Base-by-base conservation (phyloP, 1,284 basidiomycete genomes). In the Garcileccinum viscosum region DNA sequence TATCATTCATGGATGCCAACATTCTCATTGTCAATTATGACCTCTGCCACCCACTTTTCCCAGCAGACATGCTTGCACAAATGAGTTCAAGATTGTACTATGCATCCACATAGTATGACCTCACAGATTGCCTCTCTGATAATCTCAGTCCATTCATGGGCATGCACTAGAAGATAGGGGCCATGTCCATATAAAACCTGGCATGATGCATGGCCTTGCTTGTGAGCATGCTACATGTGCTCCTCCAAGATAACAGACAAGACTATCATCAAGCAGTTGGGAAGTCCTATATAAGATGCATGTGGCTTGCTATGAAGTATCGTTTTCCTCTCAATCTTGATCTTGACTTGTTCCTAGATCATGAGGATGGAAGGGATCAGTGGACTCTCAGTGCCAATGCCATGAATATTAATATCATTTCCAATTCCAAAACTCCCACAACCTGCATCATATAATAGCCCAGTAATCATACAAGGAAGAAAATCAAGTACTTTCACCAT, bases 261-360 rank as follows among this genome's bases (percentile, higher is more conserved):
- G 3, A 63, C 77, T 2, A 75, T 76, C 5, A 69, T 11, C 30
- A 35, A 84, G 50, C 75, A 74, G 7, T 8, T 7, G 19, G 15
- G 50, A 8, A 56, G 50, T 17, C 9, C 53, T 14, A 9, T n/a
- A n/a, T 47, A n/a, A 30, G 24, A 27, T 77, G 79, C 5, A 78
- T 87, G 1, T 88, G 85, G 85, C 78, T 88, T 32, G 84, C 84
- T 1, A 86, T 83, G 40, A 86, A 88, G n/a, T n/a, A n/a, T n/a
- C n/a, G 70, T 81, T 84, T 67, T 83, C 84, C 8, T 56, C 50
- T 56, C 2, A 24, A 1, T 17, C 27, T 53, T n/a, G 11, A 11
- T 44, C 12, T 53, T 53, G 50, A 68, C 63, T 35, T 68, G 44
- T 67, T 63, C 33, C n/a, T 33, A 56, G 47, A 60, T 8, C 17